A percentile compares a stretch with the other conserved stretches of the same genome.
These are phyloP conservation scores for Carex sylvatica DNA, from an alignment of 202 grass and related monocot genomes.

Conservation along the genomic window DNA sequence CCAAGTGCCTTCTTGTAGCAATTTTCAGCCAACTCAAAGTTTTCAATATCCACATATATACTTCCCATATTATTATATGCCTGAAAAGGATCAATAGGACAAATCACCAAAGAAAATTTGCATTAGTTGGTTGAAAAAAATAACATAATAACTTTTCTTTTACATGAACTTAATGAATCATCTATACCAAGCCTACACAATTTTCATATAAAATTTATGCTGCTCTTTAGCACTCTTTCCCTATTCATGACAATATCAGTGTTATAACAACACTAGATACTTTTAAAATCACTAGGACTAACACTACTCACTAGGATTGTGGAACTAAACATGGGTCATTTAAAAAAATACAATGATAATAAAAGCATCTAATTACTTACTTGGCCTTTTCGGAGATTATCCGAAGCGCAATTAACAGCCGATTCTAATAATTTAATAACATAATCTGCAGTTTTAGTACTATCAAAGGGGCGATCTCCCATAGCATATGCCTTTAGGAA, in stretches of 20 bases:
- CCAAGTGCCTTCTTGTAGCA: conserved; percentile 82
- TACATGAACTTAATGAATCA: background rate
- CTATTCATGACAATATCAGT: background rate
- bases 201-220: background rate
- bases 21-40: conserved; percentile 75
- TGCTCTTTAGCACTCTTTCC: background rate
- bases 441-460: conserved; percentile 44
- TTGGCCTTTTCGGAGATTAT: conserved; percentile 96
- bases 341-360: background rate
- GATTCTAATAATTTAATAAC: conserved; percentile 85
- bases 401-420: conserved; percentile 82
- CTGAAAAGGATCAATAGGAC: conserved; percentile 34
- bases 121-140: background rate
- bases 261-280: background rate
- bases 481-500: conserved; percentile 91
- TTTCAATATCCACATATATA: conserved; percentile 87
- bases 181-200: background rate
- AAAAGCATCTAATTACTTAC: conserved; percentile 33
- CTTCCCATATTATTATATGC: conserved; percentile 98
- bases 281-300: background rate
- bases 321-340: background rate
- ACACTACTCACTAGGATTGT: background rate
- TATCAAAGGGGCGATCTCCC: conserved; percentile 73
- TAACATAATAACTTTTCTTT: background rate
- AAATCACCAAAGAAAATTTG: conserved; percentile 1